A percentile compares a stretch with the other conserved stretches of the same genome.
Evolutionary conservation across 2,329 filamentous ascomycete genomes (phyloP).

Genomic region (Hypoxylon sp.): DNA sequence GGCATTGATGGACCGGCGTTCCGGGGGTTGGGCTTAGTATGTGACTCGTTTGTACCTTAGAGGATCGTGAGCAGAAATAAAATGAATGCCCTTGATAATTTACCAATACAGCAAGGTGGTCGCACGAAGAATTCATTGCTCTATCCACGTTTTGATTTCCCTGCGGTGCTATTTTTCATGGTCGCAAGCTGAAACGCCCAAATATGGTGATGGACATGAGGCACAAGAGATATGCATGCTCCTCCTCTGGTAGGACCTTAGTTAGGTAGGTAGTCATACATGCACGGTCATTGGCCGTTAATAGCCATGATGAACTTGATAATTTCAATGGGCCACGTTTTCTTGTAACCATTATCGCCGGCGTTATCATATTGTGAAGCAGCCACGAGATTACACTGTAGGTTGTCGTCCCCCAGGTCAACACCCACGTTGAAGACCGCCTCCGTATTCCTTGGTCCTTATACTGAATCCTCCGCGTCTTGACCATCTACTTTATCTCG

Average conservation of each 20-base stretch:
- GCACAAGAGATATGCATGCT: neutral
- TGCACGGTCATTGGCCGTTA: neutral
- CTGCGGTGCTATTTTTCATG: neutral
- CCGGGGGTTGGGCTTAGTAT: conserved; percentile 50
- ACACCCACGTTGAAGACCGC: neutral
- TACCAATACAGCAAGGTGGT: conserved; percentile 26
- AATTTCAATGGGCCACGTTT: neutral
- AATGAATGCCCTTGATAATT: conserved; percentile 32
- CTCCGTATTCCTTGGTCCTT: neutral
- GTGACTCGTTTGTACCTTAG: conserved; percentile 49
- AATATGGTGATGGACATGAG: neutral
- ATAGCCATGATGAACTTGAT: neutral
- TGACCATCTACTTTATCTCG: neutral
- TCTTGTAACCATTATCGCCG: neutral
- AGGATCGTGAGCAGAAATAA: conserved; percentile 45
- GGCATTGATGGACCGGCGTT: conserved; percentile 50
- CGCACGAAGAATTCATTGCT: conserved; percentile 1
- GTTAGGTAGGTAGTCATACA: neutral
- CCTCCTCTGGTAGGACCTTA: neutral
- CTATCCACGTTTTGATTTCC: neutral
- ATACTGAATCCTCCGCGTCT: neutral
- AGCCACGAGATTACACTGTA: neutral
- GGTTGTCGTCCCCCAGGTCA: neutral
- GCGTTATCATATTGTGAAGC: neutral
- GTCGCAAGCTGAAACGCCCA: neutral